phyloP scores from a whole-genome alignment of 108 stramenopile genomes.

The Nannochloropsis oceanica region DNA sequence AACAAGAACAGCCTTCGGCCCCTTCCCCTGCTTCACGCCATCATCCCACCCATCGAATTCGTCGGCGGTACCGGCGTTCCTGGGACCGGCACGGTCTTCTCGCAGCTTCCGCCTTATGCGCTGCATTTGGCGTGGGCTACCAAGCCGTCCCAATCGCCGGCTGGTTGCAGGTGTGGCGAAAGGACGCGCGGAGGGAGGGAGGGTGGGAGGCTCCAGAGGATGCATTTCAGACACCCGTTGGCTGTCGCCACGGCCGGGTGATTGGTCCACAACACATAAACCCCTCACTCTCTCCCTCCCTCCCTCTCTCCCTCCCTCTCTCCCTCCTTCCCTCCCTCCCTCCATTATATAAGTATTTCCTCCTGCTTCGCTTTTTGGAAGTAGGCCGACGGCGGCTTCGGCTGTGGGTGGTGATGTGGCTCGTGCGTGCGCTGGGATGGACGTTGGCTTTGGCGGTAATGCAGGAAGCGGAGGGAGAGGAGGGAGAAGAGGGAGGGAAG shows the following conservation, averaged over 20 bases:
- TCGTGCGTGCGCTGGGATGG: not conserved
- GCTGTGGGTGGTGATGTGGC: not conserved
- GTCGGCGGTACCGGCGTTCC: too few species aligned
- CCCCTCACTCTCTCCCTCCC: not conserved
- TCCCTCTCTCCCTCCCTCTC: too few species aligned
- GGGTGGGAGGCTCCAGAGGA: too few species aligned
- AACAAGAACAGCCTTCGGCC: too few species aligned
- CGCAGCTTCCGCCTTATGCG: not conserved
- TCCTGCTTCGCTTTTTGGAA: not conserved
- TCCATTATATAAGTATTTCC: not conserved
- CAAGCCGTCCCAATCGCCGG: not conserved
- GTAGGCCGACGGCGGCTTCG: not conserved
- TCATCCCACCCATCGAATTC: too few species aligned
- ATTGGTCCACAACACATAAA: not conserved
- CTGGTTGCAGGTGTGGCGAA: not conserved
- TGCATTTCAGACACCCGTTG: too few species aligned
- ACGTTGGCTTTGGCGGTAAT: not conserved
- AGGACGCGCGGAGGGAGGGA: too few species aligned
- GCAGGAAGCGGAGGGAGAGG: too few species aligned
- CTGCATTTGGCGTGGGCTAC: not conserved
- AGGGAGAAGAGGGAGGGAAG: too few species aligned
- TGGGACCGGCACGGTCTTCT: not conserved
- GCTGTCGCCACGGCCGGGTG: too few species aligned
- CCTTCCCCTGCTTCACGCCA: too few species aligned
- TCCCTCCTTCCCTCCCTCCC: not conserved